These are phyloP conservation scores for Gillenia trifoliata DNA, from an alignment of 306 rosid species.

Conservation along the genomic window DNA sequence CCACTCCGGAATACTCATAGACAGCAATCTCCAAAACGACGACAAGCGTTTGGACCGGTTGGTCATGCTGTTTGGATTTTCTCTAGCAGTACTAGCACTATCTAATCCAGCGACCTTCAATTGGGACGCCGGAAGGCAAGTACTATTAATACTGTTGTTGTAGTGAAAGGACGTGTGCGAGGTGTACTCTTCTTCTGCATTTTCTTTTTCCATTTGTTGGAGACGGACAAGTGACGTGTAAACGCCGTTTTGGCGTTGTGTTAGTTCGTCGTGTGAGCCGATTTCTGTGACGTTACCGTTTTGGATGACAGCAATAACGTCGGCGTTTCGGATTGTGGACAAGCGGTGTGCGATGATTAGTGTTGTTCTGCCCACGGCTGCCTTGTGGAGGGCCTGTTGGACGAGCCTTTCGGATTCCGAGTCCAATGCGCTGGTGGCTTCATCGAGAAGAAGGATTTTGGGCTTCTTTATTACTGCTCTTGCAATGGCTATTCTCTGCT, in stretches of 20 bases:
- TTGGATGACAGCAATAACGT: constrained; percentile 31
- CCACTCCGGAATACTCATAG: constrained; percentile 39
- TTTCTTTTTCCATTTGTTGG: constrained; percentile 14
- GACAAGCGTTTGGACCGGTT: not conserved
- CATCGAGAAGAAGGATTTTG: constrained; percentile 46
- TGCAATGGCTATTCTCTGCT: constrained; percentile 63
- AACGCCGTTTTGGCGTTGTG: constrained; percentile 7
- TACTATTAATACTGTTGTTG: not conserved
- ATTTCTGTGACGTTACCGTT: constrained; percentile 29
- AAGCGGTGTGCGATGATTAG: constrained; percentile 57
- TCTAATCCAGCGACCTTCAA: not conserved
- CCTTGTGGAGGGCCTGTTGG: constrained; percentile 51
- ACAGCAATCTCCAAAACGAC: constrained; percentile 33
- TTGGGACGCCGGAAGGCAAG: too few relatives aligned
- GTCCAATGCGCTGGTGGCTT: constrained; percentile 72
- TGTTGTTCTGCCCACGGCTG: constrained; percentile 42
- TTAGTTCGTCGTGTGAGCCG: constrained; percentile 35
- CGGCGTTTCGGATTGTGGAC: constrained; percentile 48
- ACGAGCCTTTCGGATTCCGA: constrained; percentile 46
- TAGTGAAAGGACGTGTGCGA: too few relatives aligned
- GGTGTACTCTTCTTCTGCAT: not conserved
- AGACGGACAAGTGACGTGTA: constrained; percentile 29
- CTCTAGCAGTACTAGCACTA: not conserved
- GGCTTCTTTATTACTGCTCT: constrained; percentile 54
- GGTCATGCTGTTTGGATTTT: not conserved